Percentiles rank a stretch among this genome's conserved stretches.
phyloP scores from a whole-genome alignment of 2,329 filamentous ascomycete genomes.

The Fusarium staphyleae region DNA sequence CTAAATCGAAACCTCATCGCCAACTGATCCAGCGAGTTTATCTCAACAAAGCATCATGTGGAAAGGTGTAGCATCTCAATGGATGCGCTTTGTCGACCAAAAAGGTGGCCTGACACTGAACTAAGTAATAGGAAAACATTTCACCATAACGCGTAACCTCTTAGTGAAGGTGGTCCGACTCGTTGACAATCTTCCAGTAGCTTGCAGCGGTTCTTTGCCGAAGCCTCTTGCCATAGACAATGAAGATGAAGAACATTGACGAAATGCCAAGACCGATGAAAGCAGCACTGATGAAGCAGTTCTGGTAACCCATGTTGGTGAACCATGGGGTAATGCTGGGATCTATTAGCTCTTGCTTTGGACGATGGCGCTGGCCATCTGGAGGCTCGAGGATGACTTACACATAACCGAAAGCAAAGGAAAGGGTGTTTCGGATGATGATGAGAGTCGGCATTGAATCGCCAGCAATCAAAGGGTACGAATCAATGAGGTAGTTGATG shows the following conservation, averaged over 20 bases:
- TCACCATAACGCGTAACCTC: too few species aligned
- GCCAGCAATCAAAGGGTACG: slow-evolving; percentile 47
- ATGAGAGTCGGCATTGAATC: slow-evolving; percentile 49
- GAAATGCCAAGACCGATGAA: neutral
- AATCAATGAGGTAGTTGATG: slow-evolving; percentile 49
- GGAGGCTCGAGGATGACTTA: neutral
- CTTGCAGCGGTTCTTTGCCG: neutral
- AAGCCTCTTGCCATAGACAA: neutral
- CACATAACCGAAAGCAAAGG: slow-evolving; percentile 43
- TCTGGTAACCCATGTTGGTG: slow-evolving; percentile 19
- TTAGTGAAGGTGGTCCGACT: too few species aligned
- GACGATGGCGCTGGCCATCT: too few species aligned
- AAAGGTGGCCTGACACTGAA: too few species aligned
- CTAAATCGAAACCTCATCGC: too few species aligned
- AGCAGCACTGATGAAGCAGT: slow-evolving; percentile 14
- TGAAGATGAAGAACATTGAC: neutral
- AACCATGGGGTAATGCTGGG: slow-evolving; percentile 19
- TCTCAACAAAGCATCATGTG: too few species aligned
- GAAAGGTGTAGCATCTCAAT: too few species aligned
- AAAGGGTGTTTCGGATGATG: slow-evolving; percentile 47
- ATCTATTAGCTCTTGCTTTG: too few species aligned
- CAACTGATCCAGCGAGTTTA: too few species aligned
- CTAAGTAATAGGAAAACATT: too few species aligned
- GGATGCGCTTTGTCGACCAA: too few species aligned
- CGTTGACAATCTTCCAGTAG: slow-evolving; percentile 5